Conservation (phyloP, 2,329 filamentous ascomycete species). For the Aspergillus uvarum region DNA sequence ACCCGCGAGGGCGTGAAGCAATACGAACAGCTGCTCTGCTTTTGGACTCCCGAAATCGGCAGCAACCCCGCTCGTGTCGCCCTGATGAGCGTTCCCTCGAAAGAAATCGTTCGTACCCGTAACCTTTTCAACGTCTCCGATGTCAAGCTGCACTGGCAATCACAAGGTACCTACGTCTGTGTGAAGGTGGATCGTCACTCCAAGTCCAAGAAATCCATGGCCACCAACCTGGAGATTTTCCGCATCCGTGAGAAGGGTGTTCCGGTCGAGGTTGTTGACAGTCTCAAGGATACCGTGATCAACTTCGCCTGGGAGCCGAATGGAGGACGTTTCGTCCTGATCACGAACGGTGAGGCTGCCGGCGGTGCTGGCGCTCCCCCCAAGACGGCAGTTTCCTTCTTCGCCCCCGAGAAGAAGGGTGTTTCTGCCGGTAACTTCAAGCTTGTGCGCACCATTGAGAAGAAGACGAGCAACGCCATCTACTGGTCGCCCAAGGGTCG, state of each 20-base stretch:
- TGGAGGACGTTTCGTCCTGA: slow-evolving; percentile 94
- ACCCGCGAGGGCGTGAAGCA: slow-evolving; percentile 81
- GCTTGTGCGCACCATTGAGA: slow-evolving; percentile 89
- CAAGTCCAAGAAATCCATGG: slow-evolving; percentile 97
- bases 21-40: slow-evolving; percentile 95
- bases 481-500: slow-evolving; percentile 97
- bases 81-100: slow-evolving; percentile 92
- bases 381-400: slow-evolving; percentile 94
- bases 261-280: slow-evolving; percentile 95
- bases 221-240: slow-evolving; percentile 98
- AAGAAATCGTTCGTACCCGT: slow-evolving; percentile 88
- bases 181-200: slow-evolving; percentile 99
- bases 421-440: slow-evolving; percentile 86
- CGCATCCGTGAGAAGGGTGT: slow-evolving; percentile 96
- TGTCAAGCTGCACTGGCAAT: slow-evolving; percentile 98
- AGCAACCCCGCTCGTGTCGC: slow-evolving; percentile 97
- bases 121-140: slow-evolving; percentile 98
- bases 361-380: slow-evolving; percentile 78
- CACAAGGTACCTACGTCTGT: slow-evolving; percentile 87
- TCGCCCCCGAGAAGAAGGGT: slow-evolving; percentile 95
- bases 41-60: slow-evolving; percentile 97
- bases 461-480: slow-evolving; percentile 99
- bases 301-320: slow-evolving; percentile 99
- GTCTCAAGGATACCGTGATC: slow-evolving; percentile 96
- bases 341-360: slow-evolving; percentile 84